A percentile compares a stretch with the other conserved stretches of the same genome.
Evolutionary conservation across 192 early-diverging fungal genomes (phyloP).

Genomic region (Geranomyces variabilis): DNA sequence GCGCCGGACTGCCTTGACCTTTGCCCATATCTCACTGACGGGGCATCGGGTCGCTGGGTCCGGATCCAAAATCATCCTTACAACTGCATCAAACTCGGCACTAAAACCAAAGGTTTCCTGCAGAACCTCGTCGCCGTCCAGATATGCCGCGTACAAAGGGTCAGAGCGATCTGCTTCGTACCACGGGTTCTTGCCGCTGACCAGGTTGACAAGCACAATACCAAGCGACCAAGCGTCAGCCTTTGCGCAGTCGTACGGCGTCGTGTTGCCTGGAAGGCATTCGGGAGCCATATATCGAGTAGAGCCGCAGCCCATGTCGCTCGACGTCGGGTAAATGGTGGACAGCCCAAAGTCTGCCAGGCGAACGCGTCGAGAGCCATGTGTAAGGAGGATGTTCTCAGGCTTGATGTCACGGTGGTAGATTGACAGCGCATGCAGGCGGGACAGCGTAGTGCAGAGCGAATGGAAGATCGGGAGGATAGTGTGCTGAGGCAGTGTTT

Average conservation of each 20-base stretch:
- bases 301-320: slow-evolving; percentile 86
- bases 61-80: slow-evolving; percentile 3
- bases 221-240: slow-evolving; percentile 91
- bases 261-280: slow-evolving; percentile 32
- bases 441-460: slow-evolving; percentile 68
- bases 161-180: slow-evolving; percentile 60
- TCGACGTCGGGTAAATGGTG: slow-evolving; percentile 70
- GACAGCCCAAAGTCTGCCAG: slow-evolving; percentile 94
- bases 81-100: background rate
- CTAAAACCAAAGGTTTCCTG: slow-evolving; percentile 1
- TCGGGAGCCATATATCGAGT: slow-evolving; percentile 90
- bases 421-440: slow-evolving; percentile 79
- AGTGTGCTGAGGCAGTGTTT: slow-evolving; percentile 31
- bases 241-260: slow-evolving; percentile 64
- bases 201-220: slow-evolving; percentile 85
- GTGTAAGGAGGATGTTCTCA: slow-evolving; percentile 78
- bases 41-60: background rate
- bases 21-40: background rate
- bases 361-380: slow-evolving; percentile 61
- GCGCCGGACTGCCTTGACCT: slow-evolving; percentile 4
- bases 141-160: slow-evolving; percentile 73
- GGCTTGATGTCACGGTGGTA: slow-evolving; percentile 95
- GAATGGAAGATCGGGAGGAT: slow-evolving; percentile 23
- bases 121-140: background rate
- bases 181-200: slow-evolving; percentile 86